Evolutionary conservation across 2,329 filamentous ascomycete genomes (phyloP).

Genomic region (Grosmannia clavigera): DNA sequence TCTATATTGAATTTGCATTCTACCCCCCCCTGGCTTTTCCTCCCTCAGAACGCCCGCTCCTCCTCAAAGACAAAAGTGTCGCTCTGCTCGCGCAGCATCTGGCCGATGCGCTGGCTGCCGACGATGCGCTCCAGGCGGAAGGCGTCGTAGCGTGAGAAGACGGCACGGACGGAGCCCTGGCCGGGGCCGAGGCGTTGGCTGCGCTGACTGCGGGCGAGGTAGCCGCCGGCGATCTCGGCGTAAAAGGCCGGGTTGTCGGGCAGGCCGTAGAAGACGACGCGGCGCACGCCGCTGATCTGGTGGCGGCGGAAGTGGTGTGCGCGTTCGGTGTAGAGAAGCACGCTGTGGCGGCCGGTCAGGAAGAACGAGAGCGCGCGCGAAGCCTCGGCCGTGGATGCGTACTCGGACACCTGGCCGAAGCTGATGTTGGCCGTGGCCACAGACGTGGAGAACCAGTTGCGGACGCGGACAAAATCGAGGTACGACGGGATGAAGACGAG

Average conservation of each 20-base stretch:
- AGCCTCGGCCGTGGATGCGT: slow-evolving; percentile 65
- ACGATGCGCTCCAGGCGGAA: slow-evolving; percentile 82
- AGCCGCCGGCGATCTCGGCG: slow-evolving; percentile 59
- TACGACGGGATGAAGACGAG: slow-evolving; percentile 88
- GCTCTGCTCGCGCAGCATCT: slow-evolving; percentile 70
- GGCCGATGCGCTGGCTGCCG: slow-evolving; percentile 65
- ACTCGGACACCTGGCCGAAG: slow-evolving; percentile 83
- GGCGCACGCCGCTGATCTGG: slow-evolving; percentile 64
- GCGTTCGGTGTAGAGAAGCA: slow-evolving; percentile 84
- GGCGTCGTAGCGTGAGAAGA: slow-evolving; percentile 85
- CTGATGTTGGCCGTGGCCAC: slow-evolving; percentile 39
- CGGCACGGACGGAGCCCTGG: slow-evolving; percentile 44
- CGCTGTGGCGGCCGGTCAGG: slow-evolving; percentile 63
- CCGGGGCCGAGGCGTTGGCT: slow-evolving; percentile 42
- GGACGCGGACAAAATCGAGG: slow-evolving; percentile 84
- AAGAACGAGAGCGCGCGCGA: slow-evolving; percentile 82
- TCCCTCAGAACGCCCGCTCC: slow-evolving; percentile 6
- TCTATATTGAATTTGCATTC: too few species aligned
- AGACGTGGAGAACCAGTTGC: slow-evolving; percentile 80
- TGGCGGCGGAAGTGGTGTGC: slow-evolving; percentile 97
- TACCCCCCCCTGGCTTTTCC: too few species aligned
- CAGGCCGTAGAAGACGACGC: slow-evolving; percentile 72
- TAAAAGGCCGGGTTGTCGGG: slow-evolving; percentile 84
- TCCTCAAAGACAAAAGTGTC: slow-evolving; percentile 96
- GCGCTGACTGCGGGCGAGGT: slow-evolving; percentile 47